Conservation (phyloP, 768 basidiomycete genomes). For the Leucosporidium scottii region DNA sequence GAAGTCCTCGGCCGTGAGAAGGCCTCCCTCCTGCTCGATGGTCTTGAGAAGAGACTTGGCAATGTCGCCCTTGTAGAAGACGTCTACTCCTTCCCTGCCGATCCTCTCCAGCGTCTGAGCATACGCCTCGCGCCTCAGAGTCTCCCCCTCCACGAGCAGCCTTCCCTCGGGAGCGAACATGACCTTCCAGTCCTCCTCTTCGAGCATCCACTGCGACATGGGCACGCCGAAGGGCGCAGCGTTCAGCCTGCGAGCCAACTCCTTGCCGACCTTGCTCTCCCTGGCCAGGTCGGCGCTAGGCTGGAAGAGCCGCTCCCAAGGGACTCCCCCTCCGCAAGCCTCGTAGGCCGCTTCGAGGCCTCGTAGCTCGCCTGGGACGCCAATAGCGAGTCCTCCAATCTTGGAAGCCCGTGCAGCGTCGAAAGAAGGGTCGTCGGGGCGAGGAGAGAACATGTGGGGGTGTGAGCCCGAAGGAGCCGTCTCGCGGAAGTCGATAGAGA, state of each 20-base stretch:
- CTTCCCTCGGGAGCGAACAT: slow-evolving; percentile 73
- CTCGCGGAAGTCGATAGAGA: slow-evolving; percentile 75
- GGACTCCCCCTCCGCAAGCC: slow-evolving; percentile 65
- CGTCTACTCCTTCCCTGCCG: slow-evolving; percentile 66
- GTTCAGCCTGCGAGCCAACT: slow-evolving; percentile 66
- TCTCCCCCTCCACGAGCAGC: slow-evolving; percentile 66
- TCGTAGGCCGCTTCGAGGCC: slow-evolving; percentile 77
- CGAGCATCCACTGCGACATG: slow-evolving; percentile 51
- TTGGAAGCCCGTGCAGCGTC: slow-evolving; percentile 48
- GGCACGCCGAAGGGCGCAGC: slow-evolving; percentile 42
- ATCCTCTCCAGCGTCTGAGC: slow-evolving; percentile 68
- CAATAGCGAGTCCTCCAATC: slow-evolving; percentile 78
- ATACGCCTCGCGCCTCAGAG: slow-evolving; percentile 63
- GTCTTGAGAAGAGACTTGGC: slow-evolving; percentile 71
- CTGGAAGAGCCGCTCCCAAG: slow-evolving; percentile 69
- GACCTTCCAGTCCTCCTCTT: slow-evolving; percentile 64
- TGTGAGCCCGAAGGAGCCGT: slow-evolving; percentile 68
- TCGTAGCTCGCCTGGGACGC: slow-evolving; percentile 80
- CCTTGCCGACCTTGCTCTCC: slow-evolving; percentile 53
- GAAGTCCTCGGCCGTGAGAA: slow-evolving; percentile 69
- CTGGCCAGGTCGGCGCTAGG: slow-evolving; percentile 66
- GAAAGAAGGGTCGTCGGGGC: slow-evolving; percentile 23
- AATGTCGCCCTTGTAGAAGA: slow-evolving; percentile 83
- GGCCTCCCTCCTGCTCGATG: slow-evolving; percentile 64
- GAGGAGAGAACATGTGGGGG: slow-evolving; percentile 54